phyloP scores from a whole-genome alignment of 768 basidiomycete species.

The Tylopilus plumbeoviolaceoides region DNA sequence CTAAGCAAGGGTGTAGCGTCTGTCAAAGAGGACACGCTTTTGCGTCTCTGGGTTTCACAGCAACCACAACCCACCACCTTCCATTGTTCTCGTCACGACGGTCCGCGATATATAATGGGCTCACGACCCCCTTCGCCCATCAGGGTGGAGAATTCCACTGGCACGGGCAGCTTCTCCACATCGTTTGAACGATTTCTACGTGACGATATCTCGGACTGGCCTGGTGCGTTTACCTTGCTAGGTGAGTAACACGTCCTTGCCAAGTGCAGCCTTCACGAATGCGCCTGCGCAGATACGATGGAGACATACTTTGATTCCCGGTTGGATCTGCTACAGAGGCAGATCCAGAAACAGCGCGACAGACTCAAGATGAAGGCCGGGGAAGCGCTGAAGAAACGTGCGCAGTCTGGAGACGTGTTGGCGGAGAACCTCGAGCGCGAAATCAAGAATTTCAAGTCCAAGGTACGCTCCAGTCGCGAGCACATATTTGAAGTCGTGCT shows the following conservation, averaged over 20 bases:
- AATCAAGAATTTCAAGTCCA: conserved; percentile 80
- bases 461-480: conserved; percentile 43
- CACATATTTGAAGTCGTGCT: not conserved
- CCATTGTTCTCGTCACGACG: conserved; percentile 16
- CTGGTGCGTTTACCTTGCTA: conserved; percentile 80
- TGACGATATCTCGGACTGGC: conserved; percentile 73
- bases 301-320: conserved; percentile 96
- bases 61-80: not conserved
- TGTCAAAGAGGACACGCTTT: conserved; percentile 3
- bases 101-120: conserved; percentile 23
- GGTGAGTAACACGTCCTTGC: conserved; percentile 44
- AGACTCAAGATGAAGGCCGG: conserved; percentile 79
- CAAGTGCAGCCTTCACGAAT: not conserved
- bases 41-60: not conserved
- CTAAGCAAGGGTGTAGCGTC: conserved; percentile 16
- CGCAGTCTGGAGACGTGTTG: conserved; percentile 53
- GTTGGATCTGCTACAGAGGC: conserved; percentile 76
- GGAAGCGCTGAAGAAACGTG: conserved; percentile 66
- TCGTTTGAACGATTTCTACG: conserved; percentile 71
- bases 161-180: conserved; percentile 58
- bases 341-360: conserved; percentile 83
- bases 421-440: conserved; percentile 83
- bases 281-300: conserved; percentile 63
- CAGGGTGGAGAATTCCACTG: conserved; percentile 28
- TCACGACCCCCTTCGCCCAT: conserved; percentile 40